Evolutionary conservation across 139 green algal species (phyloP), one percentile per base, ranked within the genome.

Genomic region (Chloropicon primus): DNA sequence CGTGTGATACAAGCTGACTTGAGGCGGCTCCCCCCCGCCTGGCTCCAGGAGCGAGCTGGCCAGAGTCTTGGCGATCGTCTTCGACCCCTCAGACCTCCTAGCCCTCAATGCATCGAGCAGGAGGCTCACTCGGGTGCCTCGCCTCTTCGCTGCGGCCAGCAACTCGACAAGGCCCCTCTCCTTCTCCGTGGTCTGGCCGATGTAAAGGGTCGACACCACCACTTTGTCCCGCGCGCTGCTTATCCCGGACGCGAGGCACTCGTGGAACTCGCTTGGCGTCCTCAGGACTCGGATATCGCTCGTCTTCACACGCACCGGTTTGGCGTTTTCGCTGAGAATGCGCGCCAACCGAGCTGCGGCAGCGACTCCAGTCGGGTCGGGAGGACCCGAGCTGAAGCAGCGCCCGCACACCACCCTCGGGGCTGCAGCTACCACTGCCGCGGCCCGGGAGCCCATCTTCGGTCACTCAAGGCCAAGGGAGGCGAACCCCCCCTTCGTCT

Each of bases 1-100:
- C 72, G 72, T 75, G 25, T 75, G 72, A 28, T 75, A 75, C 72
- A 75, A 17, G 25, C 72, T 28, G 26, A 75, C 72, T 17, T 62
- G 41, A 62, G 41, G 5, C 41, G 5, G 41, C 17, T 62, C 10
- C 41, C 41, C 10, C 5, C 41, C 10, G 17, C 10, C 10, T 62
- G 41, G 41, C 41, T n/a, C n/a, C 41, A 62, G 41, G 10, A 62
- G 41, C 10, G 41, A 62, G 41, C 17, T 17, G 41, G 41, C 41
- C 41, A 62, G 41, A 17, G 41, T 62, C 41, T 62, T 62, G 41
- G 41, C 41, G 41, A 62, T 62, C 41, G 41, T 62, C 17, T 5
- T 62, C 41, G 41, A 62, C 41, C 41, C 41, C 41, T 62, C 41
- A 5, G 17, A 62, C 41, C 41, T 62, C 41, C 41, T 62, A n/a